Base-by-base conservation (phyloP, 352 stramenopile species). In the Pythium pectinolyticum region DNA sequence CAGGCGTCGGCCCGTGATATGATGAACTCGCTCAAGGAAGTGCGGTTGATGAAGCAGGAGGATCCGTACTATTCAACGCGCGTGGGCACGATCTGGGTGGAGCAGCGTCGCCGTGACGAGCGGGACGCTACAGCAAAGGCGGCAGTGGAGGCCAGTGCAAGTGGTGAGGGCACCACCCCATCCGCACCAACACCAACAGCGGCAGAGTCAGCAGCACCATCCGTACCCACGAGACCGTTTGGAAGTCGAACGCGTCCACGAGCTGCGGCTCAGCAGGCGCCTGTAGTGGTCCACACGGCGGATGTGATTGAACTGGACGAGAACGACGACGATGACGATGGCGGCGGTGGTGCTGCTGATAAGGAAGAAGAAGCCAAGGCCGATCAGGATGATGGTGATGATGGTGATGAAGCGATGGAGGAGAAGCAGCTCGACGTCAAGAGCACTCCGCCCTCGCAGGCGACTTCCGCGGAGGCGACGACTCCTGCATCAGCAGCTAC, bases 1-100 rank as follows among this genome's bases (percentile, higher is more conserved):
- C 22, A 53, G 25, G 22, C 50, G 15, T 51, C 39, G 15, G 63
- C 64, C 1, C 45, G 15, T 3, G 53, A 67, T 1, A 43, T 65
- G 59, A n/a, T 66, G 15, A 45, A 35, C 12, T 15, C 43, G 34
- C 17, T 69, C 20, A 17, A 55, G 1, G 66, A 73, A 31, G 9
- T 52, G 6, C 49, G 46, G n/a, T 9, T 43, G 24, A 73, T 73
- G 66, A 69, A 69, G 60, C 19, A 39, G n/a, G 66, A 73, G n/a
- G 66, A 73, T 32, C 66, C 66, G 17, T 57, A 67, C 34, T 39
- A 50, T 40, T 69, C 56, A 7, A 10, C 34, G 5, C 51, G 39
- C 2, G 49, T 50, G 1, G 35, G 65, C 15, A 28, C 30, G 0
- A 10, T 67, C 19, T 55, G 59, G 34, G 1, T 67, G 0, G 22